phyloP scores from a whole-genome alignment of 2,329 filamentous ascomycete species.

The Arthrobotrys sinensis region DNA sequence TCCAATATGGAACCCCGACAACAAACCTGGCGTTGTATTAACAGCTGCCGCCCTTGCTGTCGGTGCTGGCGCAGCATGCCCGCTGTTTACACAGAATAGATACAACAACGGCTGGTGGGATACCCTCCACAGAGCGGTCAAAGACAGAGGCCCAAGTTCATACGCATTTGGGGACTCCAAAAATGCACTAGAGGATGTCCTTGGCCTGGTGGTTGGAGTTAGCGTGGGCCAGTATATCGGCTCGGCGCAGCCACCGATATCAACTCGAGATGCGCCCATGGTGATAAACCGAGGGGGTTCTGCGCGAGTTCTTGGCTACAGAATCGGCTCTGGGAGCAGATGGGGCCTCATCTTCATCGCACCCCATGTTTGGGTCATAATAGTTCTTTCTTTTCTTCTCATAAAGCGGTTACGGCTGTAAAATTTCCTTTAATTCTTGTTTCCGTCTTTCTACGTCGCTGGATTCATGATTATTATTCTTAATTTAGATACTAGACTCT shows the following conservation, averaged over 20 bases:
- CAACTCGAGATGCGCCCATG: slow-evolving; percentile 32
- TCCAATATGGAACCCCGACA: slow-evolving; percentile 48
- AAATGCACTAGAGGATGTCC: slow-evolving; percentile 51
- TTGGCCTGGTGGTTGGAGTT: slow-evolving; percentile 37
- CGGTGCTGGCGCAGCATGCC: slow-evolving; percentile 44
- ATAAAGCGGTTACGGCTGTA: slow-evolving; percentile 38
- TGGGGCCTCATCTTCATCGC: slow-evolving; percentile 56
- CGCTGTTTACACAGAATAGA: slow-evolving; percentile 52
- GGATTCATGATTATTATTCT: slow-evolving; percentile 13
- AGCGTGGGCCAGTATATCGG: slow-evolving; percentile 55
- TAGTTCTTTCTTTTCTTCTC: slow-evolving; percentile 40
- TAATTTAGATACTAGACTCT: slow-evolving; percentile 29
- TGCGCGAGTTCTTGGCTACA: slow-evolving; percentile 45
- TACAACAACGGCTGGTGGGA: slow-evolving; percentile 58
- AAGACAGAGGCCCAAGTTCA: slow-evolving; percentile 41
- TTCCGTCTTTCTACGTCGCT: not conserved
- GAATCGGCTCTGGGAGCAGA: slow-evolving; percentile 49
- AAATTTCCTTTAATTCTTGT: slow-evolving; percentile 6
- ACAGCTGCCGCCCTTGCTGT: slow-evolving; percentile 50
- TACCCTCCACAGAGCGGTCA: slow-evolving; percentile 29
- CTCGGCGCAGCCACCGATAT: slow-evolving; percentile 29
- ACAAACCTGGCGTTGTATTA: slow-evolving; percentile 36
- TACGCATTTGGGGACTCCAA: slow-evolving; percentile 45
- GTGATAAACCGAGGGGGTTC: slow-evolving; percentile 33
- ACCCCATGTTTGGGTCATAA: slow-evolving; percentile 47